Percentiles rank a stretch among this genome's conserved stretches.
These are phyloP conservation scores for Hanseniaspora occidentalis DNA, from an alignment of 805 yeast genomes.

Conservation along the genomic window DNA sequence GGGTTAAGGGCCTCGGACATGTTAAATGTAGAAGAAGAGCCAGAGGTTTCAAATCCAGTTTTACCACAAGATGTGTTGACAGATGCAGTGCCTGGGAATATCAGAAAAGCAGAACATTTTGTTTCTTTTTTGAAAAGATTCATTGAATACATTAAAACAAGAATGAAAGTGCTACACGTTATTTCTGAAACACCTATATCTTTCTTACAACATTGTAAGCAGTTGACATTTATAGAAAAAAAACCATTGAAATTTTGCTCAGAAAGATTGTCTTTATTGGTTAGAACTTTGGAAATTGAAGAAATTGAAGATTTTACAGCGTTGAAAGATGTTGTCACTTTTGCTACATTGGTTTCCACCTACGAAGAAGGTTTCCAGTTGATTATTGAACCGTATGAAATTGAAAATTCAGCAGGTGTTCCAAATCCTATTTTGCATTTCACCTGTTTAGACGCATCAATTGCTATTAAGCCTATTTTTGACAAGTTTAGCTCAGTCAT, in stretches of 20 bases:
- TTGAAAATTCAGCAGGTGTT: slow-evolving; percentile 83
- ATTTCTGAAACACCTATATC: slow-evolving; percentile 96
- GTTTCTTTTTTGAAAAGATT: slow-evolving; percentile 85
- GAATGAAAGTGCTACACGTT: slow-evolving; percentile 96
- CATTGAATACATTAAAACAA: slow-evolving; percentile 85
- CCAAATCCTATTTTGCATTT: slow-evolving; percentile 93
- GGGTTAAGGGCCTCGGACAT: slow-evolving; percentile 79
- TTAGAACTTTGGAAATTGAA: slow-evolving; percentile 74
- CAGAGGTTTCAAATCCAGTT: slow-evolving; percentile 66
- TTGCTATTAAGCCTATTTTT: slow-evolving; percentile 94
- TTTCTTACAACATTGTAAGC: slow-evolving; percentile 84
- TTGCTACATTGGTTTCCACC: slow-evolving; percentile 91
- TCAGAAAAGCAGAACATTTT: slow-evolving; percentile 93
- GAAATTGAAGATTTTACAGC: slow-evolving; percentile 91
- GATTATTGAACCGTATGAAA: slow-evolving; percentile 90
- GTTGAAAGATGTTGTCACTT: slow-evolving; percentile 87
- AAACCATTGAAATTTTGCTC: slow-evolving; percentile 90
- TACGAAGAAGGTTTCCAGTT: slow-evolving; percentile 88
- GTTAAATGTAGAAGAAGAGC: slow-evolving; percentile 35
- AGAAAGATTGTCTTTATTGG: slow-evolving; percentile 77
- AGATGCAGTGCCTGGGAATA: slow-evolving; percentile 96
- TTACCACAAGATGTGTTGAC: slow-evolving; percentile 72
- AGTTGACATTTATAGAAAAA: slow-evolving; percentile 79
- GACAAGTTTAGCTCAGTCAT: slow-evolving; percentile 86
- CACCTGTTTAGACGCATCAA: slow-evolving; percentile 93